Evolutionary conservation across 139 green algal genomes (phyloP).

Genomic region (Desmodesmus armatus): DNA sequence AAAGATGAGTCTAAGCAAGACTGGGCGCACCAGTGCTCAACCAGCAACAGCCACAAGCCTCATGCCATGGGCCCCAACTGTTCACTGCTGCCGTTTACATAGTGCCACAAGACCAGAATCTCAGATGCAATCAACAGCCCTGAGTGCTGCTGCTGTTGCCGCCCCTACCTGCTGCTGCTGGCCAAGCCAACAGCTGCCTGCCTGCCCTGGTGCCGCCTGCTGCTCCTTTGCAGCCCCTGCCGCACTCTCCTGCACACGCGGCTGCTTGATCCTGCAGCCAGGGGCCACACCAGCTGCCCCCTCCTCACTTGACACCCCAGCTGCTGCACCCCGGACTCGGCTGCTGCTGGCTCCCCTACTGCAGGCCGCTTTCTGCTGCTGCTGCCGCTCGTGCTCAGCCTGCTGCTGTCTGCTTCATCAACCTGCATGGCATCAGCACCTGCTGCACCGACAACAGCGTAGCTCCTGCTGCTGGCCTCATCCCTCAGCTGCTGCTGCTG

Average conservation of each 20-base stretch:
- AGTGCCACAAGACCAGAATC: too few relatives aligned
- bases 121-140: too few relatives aligned
- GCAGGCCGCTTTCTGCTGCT: too few relatives aligned
- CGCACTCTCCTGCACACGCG: background rate
- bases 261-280: background rate
- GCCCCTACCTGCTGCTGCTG: conserved; percentile 35
- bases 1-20: background rate
- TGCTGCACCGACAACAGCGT: conserved; percentile 13
- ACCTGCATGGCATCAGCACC: background rate
- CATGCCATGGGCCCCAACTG: too few relatives aligned
- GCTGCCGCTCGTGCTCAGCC: background rate
- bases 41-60: background rate
- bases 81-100: too few relatives aligned
- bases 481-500: background rate
- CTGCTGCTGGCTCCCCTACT: background rate
- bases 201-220: conserved; percentile 6
- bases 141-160: too few relatives aligned
- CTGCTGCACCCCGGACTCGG: background rate
- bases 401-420: background rate
- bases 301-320: background rate
- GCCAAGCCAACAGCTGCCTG: background rate
- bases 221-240: background rate
- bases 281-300: background rate
- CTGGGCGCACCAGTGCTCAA: background rate
- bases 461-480: background rate